Conservation (phyloP, 768 basidiomycete genomes). For the Clitopilus passeckerianus region DNA sequence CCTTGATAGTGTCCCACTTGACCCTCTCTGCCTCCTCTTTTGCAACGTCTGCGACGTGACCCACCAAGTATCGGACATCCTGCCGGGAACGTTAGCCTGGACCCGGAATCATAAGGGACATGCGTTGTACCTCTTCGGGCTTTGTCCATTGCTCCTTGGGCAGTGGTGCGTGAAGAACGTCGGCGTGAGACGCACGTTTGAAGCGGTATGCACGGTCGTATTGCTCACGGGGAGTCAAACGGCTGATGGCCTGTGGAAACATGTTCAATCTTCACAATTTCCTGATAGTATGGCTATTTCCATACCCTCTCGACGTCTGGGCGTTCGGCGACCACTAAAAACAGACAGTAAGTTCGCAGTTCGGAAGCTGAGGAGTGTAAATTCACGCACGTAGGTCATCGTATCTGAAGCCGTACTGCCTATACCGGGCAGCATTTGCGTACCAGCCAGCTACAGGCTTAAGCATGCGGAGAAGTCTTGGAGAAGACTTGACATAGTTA, state of each 20-base stretch:
- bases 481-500: conserved; percentile 65
- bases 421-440: conserved; percentile 74
- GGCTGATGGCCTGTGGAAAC: conserved; percentile 64
- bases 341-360: conserved; percentile 4
- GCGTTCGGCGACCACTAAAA: conserved; percentile 73
- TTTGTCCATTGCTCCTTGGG: conserved; percentile 80
- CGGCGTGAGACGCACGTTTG: conserved; percentile 77
- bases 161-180: conserved; percentile 73
- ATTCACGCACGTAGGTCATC: conserved; percentile 83
- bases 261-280: conserved; percentile 1
- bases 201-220: conserved; percentile 93
- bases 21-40: conserved; percentile 74
- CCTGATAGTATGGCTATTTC: not conserved
- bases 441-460: conserved; percentile 84
- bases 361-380: conserved; percentile 8
- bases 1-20: conserved; percentile 75
- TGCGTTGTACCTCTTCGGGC: conserved; percentile 59
- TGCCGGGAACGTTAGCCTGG: conserved; percentile 24
- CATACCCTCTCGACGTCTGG: conserved; percentile 73
- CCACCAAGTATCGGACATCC: conserved; percentile 88
- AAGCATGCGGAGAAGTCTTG: conserved; percentile 60
- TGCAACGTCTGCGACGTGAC: conserved; percentile 67
- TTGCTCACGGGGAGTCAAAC: conserved; percentile 71
- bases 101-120: not conserved
- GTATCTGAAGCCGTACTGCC: conserved; percentile 84